Evolutionary conservation across 129 eudicot genomes (phyloP).

Genomic region (Erigeron canadensis): DNA sequence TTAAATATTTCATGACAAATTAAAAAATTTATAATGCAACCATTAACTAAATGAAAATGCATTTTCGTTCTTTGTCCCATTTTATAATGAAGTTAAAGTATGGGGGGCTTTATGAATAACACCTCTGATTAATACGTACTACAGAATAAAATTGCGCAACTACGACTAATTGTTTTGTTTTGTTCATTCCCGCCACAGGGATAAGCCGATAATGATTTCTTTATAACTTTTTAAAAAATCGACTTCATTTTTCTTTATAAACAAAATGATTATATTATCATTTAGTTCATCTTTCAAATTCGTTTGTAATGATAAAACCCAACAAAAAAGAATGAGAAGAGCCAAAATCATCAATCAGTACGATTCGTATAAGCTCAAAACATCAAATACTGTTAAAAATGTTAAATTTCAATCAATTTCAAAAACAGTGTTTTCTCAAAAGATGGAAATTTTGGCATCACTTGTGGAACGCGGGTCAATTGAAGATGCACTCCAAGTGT

Average conservation of each 20-base stretch:
- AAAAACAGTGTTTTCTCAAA: not conserved
- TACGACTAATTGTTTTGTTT: too few species aligned
- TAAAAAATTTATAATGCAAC: too few species aligned
- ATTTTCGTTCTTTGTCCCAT: too few species aligned
- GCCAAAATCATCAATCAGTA: constrained; percentile 19
- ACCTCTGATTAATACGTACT: too few species aligned
- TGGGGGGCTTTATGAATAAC: too few species aligned
- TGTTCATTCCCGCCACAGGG: too few species aligned
- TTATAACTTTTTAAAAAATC: constrained; percentile 5
- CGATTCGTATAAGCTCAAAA: constrained; percentile 21
- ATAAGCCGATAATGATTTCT: constrained; percentile 7
- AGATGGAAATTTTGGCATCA: constrained; percentile 23
- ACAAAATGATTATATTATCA: constrained; percentile 17
- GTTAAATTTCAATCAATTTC: not conserved
- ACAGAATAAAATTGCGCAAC: too few species aligned
- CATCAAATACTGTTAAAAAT: constrained; percentile 1
- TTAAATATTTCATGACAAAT: too few species aligned
- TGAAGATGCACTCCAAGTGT: constrained; percentile 62
- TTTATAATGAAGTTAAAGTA: too few species aligned
- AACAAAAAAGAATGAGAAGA: constrained; percentile 22
- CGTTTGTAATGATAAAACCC: not conserved
- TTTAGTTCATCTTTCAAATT: constrained; percentile 24
- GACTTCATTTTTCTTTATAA: not conserved
- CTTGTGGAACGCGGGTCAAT: constrained; percentile 43
- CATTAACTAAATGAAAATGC: too few species aligned